These are phyloP conservation scores for Fusarium tupiense DNA, from an alignment of 2,329 filamentous ascomycete species.

Conservation along the genomic window DNA sequence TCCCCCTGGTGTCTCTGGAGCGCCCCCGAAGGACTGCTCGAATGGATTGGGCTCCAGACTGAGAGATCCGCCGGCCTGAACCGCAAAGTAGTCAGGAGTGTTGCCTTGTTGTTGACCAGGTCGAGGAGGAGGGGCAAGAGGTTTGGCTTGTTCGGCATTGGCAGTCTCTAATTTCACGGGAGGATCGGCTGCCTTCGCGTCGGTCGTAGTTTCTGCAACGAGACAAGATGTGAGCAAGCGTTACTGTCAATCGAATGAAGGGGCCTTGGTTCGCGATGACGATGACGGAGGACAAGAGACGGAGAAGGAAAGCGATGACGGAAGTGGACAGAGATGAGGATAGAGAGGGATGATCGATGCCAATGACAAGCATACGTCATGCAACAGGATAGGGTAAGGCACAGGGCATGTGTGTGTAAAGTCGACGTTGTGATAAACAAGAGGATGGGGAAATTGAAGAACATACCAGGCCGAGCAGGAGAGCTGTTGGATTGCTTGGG, in stretches of 20 bases:
- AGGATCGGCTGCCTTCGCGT: slow-evolving; percentile 57
- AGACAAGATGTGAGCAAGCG: slow-evolving; percentile 36
- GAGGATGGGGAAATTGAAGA: slow-evolving; percentile 12
- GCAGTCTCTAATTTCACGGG: slow-evolving; percentile 60
- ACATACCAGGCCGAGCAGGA: slow-evolving; percentile 57
- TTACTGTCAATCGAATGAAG: slow-evolving; percentile 23
- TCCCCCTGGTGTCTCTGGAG: slow-evolving; percentile 82
- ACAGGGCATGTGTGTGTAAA: neutral
- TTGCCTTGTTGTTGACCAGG: slow-evolving; percentile 61
- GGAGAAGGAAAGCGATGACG: slow-evolving; percentile 34
- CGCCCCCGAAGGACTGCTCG: slow-evolving; percentile 86
- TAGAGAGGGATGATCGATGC: slow-evolving; percentile 26
- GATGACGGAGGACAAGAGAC: slow-evolving; percentile 24
- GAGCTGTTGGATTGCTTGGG: slow-evolving; percentile 58
- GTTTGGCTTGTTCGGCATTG: slow-evolving; percentile 69
- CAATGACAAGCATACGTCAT: slow-evolving; percentile 43
- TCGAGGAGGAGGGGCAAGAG: slow-evolving; percentile 77
- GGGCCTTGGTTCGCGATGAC: slow-evolving; percentile 7
- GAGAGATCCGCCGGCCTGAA: slow-evolving; percentile 64
- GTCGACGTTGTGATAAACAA: neutral
- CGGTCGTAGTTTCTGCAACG: slow-evolving; percentile 53
- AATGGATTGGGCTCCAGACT: slow-evolving; percentile 94
- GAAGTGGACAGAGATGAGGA: slow-evolving; percentile 16
- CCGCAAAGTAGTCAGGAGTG: slow-evolving; percentile 76
- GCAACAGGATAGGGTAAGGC: slow-evolving; percentile 7